Evolutionary conservation across 2,329 filamentous ascomycete genomes (phyloP), one percentile per base, ranked within the genome.

Genomic region (Curvularia sp.): DNA sequence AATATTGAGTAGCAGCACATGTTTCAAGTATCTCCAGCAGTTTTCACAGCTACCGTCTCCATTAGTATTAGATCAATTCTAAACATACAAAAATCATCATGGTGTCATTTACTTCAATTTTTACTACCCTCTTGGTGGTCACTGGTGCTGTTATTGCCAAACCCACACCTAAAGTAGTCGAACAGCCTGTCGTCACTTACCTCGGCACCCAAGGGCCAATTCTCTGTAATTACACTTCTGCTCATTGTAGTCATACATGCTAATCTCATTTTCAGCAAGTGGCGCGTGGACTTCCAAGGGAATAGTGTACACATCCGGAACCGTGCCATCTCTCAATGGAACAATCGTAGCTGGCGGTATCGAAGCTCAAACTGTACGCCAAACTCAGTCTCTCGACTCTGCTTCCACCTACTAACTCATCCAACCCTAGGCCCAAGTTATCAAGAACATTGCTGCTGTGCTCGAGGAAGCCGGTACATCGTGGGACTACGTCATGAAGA

Each of bases 401-500:
- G 46, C 22, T 20, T 2, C 2, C 30, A 39, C 58, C 5, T 20
- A 33, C 28, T 47, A 12, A 31, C 5, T 4, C 6, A 63, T 0
- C 63, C 48, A n/a, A 5, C 5, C 18, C 2, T 24, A 74, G 70
- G 71, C 72, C 1, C 72, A 74, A 66, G 71, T 75, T 43, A 69
- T 75, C 58, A 73, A 72, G 53, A 74, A 74, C 57, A 74, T 75
- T 22, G 71, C 60, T 0, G 66, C 58, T 0, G 63, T 73, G 7
- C 67, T 75, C 9, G 68, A 67, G 46, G 72, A 74, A 50, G 72
- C 71, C 7, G 72, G 72, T 3, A 74, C 72, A 9, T 73, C 70
- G 5, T 74, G 68, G 70, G 69, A 72, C 35, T 73, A 74, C 22
- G 71, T 74, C n/a, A 60, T 75, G 60, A 74, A 75, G 50, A 73